Percentiles rank a stretch among this genome's conserved stretches.
Evolutionary conservation across 306 rosid genomes (phyloP).

Genomic region (Amphicarpaea edgeworthii): DNA sequence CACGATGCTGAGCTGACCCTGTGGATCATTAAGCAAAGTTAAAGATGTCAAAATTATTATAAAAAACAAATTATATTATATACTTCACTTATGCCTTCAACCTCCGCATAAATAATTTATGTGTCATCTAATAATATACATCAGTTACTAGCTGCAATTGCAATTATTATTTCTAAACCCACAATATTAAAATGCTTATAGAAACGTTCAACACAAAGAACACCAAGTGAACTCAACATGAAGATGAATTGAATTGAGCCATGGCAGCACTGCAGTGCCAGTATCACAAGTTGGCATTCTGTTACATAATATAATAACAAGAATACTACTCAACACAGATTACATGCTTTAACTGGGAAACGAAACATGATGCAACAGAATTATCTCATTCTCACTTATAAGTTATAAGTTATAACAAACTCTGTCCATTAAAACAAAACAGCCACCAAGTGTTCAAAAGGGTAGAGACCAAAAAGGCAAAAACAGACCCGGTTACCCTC

Average conservation of each 20-base stretch:
- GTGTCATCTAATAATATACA: neutral
- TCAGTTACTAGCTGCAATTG: neutral
- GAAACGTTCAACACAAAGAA: neutral
- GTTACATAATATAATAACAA: neutral
- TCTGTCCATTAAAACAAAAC: neutral
- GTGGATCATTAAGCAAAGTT: slow-evolving; percentile 43
- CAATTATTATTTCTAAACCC: neutral
- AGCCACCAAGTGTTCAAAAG: neutral
- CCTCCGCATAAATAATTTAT: neutral
- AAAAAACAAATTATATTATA: neutral
- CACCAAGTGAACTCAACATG: neutral
- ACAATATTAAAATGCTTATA: too few relatives aligned
- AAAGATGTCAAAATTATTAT: neutral
- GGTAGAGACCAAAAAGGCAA: neutral
- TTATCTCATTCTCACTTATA: neutral
- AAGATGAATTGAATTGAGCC: neutral
- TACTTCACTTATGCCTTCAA: neutral
- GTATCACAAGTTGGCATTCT: neutral
- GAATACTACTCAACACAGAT: neutral
- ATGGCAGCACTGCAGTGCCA: neutral
- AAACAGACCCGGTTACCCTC: neutral
- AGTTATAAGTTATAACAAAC: neutral
- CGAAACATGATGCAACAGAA: neutral
- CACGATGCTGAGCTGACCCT: slow-evolving; percentile 88
- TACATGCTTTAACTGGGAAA: neutral